phyloP scores from a whole-genome alignment of 805 yeast species.

The Wickerhamiella allomyrinae region DNA sequence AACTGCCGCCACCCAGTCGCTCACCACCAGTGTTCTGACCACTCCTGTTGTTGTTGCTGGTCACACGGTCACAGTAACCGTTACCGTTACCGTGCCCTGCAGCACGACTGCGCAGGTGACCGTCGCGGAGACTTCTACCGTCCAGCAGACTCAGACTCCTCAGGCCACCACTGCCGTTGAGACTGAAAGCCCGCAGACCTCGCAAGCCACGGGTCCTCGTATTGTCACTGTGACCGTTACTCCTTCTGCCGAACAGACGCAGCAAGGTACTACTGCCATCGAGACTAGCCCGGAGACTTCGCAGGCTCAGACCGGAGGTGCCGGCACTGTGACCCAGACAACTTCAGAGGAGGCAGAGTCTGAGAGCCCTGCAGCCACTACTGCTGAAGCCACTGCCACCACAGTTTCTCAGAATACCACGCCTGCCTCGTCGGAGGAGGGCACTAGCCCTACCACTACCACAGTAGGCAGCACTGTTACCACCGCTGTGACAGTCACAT shows the following conservation, averaged over 20 bases:
- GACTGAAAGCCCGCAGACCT: neutral
- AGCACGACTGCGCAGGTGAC: neutral
- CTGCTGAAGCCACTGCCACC: too few relatives aligned
- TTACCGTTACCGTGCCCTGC: conserved; percentile 4
- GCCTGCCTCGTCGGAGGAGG: too few relatives aligned
- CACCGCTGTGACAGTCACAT: neutral
- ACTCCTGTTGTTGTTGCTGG: conserved; percentile 2
- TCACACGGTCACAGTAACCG: conserved; percentile 2
- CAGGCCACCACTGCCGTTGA: neutral
- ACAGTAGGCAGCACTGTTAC: too few relatives aligned
- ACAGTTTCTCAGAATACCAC: too few relatives aligned
- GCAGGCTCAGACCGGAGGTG: neutral
- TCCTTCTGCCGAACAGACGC: too few relatives aligned
- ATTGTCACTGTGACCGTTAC: neutral
- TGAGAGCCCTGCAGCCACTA: neutral
- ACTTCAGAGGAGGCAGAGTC: neutral
- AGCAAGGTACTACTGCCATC: neutral
- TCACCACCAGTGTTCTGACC: conserved; percentile 2
- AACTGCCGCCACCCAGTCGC: conserved; percentile 3
- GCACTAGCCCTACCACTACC: too few relatives aligned
- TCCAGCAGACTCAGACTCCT: neutral
- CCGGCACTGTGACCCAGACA: neutral
- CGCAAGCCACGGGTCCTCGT: neutral
- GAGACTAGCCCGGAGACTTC: neutral
- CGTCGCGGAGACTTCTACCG: neutral